These are phyloP conservation scores for Gaultheria prostrata DNA, from an alignment of 148 eudicot genomes.

Conservation along the genomic window DNA sequence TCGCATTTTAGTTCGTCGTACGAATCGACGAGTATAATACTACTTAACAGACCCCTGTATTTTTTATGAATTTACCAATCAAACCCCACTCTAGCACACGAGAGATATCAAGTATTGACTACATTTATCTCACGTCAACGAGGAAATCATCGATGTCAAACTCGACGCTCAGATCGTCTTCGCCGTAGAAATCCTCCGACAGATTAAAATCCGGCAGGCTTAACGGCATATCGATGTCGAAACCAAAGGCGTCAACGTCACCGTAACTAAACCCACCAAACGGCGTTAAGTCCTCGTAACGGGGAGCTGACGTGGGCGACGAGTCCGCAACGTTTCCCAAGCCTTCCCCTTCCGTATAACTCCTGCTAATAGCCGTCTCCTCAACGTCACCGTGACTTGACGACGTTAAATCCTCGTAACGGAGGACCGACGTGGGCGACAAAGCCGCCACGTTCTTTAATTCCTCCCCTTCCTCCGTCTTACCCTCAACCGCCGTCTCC, in stretches of 20 bases:
- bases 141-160: conserved; percentile 22
- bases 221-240: conserved; percentile 16
- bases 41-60: background rate
- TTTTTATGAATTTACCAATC: background rate
- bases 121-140: conserved; percentile 9
- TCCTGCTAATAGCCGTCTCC: background rate
- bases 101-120: background rate
- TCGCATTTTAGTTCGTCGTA: too few species aligned
- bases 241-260: conserved; percentile 17
- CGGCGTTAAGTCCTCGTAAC: conserved; percentile 9
- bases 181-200: conserved; percentile 10
- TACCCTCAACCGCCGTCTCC: conserved; percentile 7
- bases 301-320: conserved; percentile 28
- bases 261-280: background rate
- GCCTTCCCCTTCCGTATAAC: background rate
- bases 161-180: conserved; percentile 16
- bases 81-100: background rate
- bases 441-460: background rate
- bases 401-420: conserved; percentile 8
- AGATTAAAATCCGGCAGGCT: background rate
- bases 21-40: too few species aligned
- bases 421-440: conserved; percentile 31
- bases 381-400: conserved; percentile 4
- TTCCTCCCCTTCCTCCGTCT: background rate
- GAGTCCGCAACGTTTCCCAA: conserved; percentile 2